Evolutionary conservation across 495 filamentous ascomycete species (phyloP).

Genomic region (Aspergillus leporis): DNA sequence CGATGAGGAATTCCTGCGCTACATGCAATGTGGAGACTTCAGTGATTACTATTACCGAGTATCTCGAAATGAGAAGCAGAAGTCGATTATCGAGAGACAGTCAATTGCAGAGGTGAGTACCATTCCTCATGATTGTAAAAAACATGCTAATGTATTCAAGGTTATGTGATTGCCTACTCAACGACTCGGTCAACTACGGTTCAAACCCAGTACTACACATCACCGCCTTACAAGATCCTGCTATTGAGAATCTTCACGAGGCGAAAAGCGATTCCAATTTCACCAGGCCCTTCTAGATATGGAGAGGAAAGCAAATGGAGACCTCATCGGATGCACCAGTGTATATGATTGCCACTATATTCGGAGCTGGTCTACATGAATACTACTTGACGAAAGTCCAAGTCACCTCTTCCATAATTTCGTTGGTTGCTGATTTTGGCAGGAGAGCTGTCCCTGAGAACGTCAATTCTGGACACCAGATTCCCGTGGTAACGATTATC

Average conservation of each 20-base stretch:
- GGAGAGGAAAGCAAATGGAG: constrained; percentile 22
- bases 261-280: constrained; percentile 10
- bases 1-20: constrained; percentile 91
- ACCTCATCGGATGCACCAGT: constrained; percentile 18
- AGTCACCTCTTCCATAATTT: not conserved
- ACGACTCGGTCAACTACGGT: not conserved
- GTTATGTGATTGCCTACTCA: constrained; percentile 21
- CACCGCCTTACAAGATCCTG: too few relatives aligned
- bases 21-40: constrained; percentile 95
- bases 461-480: constrained; percentile 20
- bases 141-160: constrained; percentile 15
- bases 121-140: not conserved
- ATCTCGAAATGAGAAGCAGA: constrained; percentile 78
- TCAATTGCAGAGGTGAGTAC: constrained; percentile 58
- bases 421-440: constrained; percentile 1
- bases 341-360: constrained; percentile 27
- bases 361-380: constrained; percentile 24
- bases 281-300: constrained; percentile 17
- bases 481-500: constrained; percentile 6
- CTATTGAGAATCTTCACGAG: constrained; percentile 14
- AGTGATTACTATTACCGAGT: constrained; percentile 90
- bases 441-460: constrained; percentile 19
- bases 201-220: not conserved
- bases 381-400: constrained; percentile 25
- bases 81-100: constrained; percentile 79